A percentile compares a stretch with the other conserved stretches of the same genome.
Evolutionary conservation across 257 asterid species (phyloP).

Genomic region (Forsythia suspensa): DNA sequence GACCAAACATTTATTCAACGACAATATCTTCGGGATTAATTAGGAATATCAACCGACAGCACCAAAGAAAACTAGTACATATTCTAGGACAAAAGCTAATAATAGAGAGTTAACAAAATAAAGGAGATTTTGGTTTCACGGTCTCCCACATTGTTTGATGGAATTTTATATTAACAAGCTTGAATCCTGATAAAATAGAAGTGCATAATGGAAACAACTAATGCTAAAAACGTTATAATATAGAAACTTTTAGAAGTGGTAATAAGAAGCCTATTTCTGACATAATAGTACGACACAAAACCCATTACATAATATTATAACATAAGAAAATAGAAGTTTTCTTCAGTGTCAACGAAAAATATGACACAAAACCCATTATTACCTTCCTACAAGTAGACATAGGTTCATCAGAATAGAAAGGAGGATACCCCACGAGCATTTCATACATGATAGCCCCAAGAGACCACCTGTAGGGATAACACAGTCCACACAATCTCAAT

Average conservation of each 20-base stretch:
- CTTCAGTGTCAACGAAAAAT: background rate
- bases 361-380: constrained; percentile 17
- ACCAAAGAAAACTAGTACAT: background rate
- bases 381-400: constrained; percentile 97
- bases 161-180: background rate
- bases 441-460: constrained; percentile 98
- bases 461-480: constrained; percentile 74
- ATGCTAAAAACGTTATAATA: background rate
- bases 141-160: background rate
- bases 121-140: background rate
- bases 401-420: constrained; percentile 97
- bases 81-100: background rate
- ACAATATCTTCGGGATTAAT: background rate
- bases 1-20: background rate
- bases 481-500: constrained; percentile 15
- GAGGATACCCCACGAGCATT: constrained; percentile 98
- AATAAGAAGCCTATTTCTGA: background rate
- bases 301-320: background rate
- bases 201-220: background rate
- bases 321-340: background rate
- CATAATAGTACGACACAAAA: background rate
- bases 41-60: background rate
- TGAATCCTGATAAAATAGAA: background rate
- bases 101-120: background rate
- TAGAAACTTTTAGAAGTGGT: background rate